Conservation (phyloP, 2,329 filamentous ascomycete genomes). For the Xylariaceae sp. region DNA sequence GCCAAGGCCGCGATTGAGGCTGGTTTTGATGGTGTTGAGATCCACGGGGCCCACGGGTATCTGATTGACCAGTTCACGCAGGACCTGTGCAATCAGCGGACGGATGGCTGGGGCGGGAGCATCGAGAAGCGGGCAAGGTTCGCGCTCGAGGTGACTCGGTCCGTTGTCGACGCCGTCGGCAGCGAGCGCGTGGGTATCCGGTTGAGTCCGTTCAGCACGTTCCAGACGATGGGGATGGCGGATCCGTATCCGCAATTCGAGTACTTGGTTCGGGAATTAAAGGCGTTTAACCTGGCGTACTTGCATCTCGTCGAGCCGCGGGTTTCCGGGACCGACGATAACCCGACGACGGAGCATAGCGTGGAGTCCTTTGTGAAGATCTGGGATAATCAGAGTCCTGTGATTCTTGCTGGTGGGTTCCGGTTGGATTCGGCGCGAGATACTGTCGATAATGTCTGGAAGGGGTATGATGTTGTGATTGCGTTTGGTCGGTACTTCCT, state of each 20-base stretch:
- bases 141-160: slow-evolving; percentile 47
- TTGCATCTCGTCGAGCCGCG: slow-evolving; percentile 53
- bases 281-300: slow-evolving; percentile 49
- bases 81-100: slow-evolving; percentile 49
- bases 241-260: slow-evolving; percentile 54
- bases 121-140: slow-evolving; percentile 52
- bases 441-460: slow-evolving; percentile 37
- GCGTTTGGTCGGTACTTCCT: slow-evolving; percentile 47
- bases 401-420: slow-evolving; percentile 45
- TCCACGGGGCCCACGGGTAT: slow-evolving; percentile 43
- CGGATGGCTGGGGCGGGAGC: slow-evolving; percentile 51
- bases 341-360: slow-evolving; percentile 33
- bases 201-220: slow-evolving; percentile 49
- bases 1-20: slow-evolving; percentile 52
- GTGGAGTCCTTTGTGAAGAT: slow-evolving; percentile 42
- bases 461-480: slow-evolving; percentile 39
- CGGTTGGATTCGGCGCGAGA: slow-evolving; percentile 33
- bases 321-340: slow-evolving; percentile 38
- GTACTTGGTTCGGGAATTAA: slow-evolving; percentile 46
- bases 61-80: slow-evolving; percentile 54
- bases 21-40: slow-evolving; percentile 63
- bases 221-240: slow-evolving; percentile 53
- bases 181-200: slow-evolving; percentile 45
- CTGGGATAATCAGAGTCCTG: slow-evolving; percentile 41
- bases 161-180: slow-evolving; percentile 49